A percentile compares a stretch with the other conserved stretches of the same genome.
These are phyloP conservation scores for Coemansia sp. DNA, from an alignment of 192 early-diverging fungal genomes.

Conservation along the genomic window DNA sequence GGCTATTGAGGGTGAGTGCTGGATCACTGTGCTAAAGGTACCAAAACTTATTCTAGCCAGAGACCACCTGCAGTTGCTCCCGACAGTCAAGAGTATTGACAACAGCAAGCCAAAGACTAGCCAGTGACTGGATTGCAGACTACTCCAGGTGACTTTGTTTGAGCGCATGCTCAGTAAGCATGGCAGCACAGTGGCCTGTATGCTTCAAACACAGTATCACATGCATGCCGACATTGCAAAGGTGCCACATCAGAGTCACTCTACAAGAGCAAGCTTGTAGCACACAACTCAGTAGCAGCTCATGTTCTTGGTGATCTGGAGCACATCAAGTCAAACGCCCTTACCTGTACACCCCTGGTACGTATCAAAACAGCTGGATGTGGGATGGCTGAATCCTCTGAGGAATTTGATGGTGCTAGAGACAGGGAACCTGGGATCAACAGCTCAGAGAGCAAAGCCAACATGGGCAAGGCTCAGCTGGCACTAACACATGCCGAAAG, in stretches of 20 bases:
- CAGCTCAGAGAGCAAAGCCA: constrained; percentile 56
- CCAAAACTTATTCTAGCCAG: constrained; percentile 81
- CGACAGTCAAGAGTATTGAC: constrained; percentile 70
- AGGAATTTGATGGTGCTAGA: not conserved
- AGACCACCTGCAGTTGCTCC: constrained; percentile 86
- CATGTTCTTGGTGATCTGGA: constrained; percentile 69
- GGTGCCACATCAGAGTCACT: constrained; percentile 66
- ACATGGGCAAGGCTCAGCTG: constrained; percentile 69
- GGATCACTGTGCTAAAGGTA: constrained; percentile 80
- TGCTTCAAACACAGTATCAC: constrained; percentile 85
- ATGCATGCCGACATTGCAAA: constrained; percentile 83
- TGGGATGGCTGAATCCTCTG: not conserved
- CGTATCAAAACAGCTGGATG: constrained; percentile 65
- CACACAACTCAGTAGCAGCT: constrained; percentile 63
- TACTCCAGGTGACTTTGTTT: constrained; percentile 63
- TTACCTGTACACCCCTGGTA: constrained; percentile 63
- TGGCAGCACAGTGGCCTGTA: constrained; percentile 60
- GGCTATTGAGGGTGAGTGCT: constrained; percentile 82
- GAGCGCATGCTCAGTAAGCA: constrained; percentile 68
- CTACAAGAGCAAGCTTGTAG: constrained; percentile 71
- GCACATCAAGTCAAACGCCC: constrained; percentile 61
- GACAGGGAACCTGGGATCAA: constrained; percentile 14
- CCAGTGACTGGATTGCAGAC: not conserved
- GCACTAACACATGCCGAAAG: constrained; percentile 62
- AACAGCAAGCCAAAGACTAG: not conserved